Evolutionary conservation across 257 asterid species (phyloP).

Genomic region (Osmanthus fragrans): DNA sequence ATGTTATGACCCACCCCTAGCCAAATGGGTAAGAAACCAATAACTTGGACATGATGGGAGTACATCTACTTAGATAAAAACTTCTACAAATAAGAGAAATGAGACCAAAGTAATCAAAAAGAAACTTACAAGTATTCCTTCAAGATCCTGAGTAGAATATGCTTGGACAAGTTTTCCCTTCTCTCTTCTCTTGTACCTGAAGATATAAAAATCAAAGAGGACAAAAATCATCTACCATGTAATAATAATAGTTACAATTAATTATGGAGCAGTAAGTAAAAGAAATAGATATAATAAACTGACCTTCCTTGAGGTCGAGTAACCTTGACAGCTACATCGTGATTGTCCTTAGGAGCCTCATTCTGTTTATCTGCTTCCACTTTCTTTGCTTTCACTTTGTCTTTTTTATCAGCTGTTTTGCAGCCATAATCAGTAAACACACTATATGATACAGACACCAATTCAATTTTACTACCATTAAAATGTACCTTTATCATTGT

Average conservation of each 20-base stretch:
- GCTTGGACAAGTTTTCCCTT: conserved; percentile 74
- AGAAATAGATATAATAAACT: conserved; percentile 12
- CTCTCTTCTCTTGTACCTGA: conserved; percentile 88
- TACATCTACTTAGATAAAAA: background rate
- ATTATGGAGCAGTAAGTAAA: conserved; percentile 1
- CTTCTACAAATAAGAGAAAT: conserved; percentile 8
- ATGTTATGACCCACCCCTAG: conserved; percentile 9
- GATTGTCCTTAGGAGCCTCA: conserved; percentile 27
- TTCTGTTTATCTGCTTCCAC: conserved; percentile 27
- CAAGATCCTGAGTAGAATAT: conserved; percentile 88
- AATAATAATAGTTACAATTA: background rate
- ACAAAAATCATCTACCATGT: background rate
- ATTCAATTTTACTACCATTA: conserved; percentile 2
- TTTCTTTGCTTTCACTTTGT: conserved; percentile 28
- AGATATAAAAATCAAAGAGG: conserved; percentile 14
- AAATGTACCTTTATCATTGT: conserved; percentile 55
- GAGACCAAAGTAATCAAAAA: background rate
- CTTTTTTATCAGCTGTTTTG: conserved; percentile 41
- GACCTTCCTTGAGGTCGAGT: conserved; percentile 98
- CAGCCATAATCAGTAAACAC: conserved; percentile 17
- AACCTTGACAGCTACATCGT: conserved; percentile 49
- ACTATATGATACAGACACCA: conserved; percentile 16
- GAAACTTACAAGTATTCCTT: conserved; percentile 86
- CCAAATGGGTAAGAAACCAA: conserved; percentile 7
- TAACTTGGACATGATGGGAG: background rate